Evolutionary conservation across 2,329 filamentous ascomycete species (phyloP).

Genomic region (Fusarium nelsonii): DNA sequence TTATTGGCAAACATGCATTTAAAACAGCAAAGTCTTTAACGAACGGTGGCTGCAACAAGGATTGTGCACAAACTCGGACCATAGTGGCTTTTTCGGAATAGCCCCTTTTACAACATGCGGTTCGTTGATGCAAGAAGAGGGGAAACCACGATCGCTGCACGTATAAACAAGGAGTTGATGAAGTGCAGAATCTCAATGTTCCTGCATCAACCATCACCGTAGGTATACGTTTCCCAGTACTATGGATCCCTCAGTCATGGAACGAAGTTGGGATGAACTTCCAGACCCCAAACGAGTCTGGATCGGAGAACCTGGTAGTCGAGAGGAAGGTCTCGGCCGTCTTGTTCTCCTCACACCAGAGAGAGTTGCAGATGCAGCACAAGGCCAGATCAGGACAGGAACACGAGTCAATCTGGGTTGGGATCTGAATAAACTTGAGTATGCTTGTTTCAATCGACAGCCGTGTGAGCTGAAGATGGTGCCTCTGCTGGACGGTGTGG

Average conservation of each 20-base stretch:
- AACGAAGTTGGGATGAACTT: slow-evolving; percentile 50
- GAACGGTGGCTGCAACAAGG: neutral
- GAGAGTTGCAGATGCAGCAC: slow-evolving; percentile 60
- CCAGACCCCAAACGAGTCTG: slow-evolving; percentile 63
- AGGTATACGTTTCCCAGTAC: neutral
- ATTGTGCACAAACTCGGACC: neutral
- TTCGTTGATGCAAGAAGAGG: neutral
- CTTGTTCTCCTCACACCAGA: slow-evolving; percentile 64
- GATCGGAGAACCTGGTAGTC: slow-evolving; percentile 58
- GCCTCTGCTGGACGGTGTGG: slow-evolving; percentile 59
- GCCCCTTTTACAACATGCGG: neutral
- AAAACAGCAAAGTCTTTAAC: neutral
- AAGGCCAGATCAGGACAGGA: slow-evolving; percentile 64
- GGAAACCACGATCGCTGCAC: neutral
- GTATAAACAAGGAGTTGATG: slow-evolving; percentile 18
- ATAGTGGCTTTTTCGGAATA: neutral
- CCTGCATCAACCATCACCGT: neutral
- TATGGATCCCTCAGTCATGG: slow-evolving; percentile 34
- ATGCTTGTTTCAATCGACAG: slow-evolving; percentile 65
- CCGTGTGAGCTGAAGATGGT: slow-evolving; percentile 64
- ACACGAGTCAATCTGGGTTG: slow-evolving; percentile 65
- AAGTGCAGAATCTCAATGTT: neutral
- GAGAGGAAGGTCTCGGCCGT: slow-evolving; percentile 66
- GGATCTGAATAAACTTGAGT: slow-evolving; percentile 68
- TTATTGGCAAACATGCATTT: neutral